A percentile compares a stretch with the other conserved stretches of the same genome.
Conservation (phyloP, 371 early-diverging fungal genomes). For the Mucor plumbeus region DNA sequence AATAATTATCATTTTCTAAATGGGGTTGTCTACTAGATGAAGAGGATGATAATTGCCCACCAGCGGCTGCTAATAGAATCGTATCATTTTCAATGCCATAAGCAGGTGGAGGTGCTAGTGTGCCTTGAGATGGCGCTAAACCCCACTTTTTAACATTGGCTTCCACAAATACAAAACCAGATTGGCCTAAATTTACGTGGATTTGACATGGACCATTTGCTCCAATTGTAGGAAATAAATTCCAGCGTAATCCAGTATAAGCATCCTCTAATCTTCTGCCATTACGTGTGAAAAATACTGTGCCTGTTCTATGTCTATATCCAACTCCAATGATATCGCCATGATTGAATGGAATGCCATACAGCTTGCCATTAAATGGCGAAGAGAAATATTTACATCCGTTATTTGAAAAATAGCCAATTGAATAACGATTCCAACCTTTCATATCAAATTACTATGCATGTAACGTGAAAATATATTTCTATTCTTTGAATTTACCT, state of each 20-base stretch:
- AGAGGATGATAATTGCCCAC: slow-evolving; percentile 4
- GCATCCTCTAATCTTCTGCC: slow-evolving; percentile 69
- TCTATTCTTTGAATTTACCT: slow-evolving; percentile 45
- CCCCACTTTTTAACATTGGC: slow-evolving; percentile 90
- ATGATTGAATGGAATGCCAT: slow-evolving; percentile 66
- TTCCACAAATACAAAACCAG: slow-evolving; percentile 75
- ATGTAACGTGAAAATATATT: background rate
- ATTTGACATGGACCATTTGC: slow-evolving; percentile 71
- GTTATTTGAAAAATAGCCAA: slow-evolving; percentile 72
- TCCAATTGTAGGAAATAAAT: slow-evolving; percentile 69
- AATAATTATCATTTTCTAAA: slow-evolving; percentile 9
- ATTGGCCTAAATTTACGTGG: slow-evolving; percentile 66
- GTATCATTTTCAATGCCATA: slow-evolving; percentile 64
- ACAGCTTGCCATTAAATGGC: slow-evolving; percentile 65
- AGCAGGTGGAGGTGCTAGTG: slow-evolving; percentile 71
- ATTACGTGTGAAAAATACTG: slow-evolving; percentile 80
- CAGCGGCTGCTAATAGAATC: slow-evolving; percentile 49
- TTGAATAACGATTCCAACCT: slow-evolving; percentile 78
- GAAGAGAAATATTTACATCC: slow-evolving; percentile 69
- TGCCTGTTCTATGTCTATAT: slow-evolving; percentile 75
- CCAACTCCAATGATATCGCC: slow-evolving; percentile 84
- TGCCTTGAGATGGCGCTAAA: slow-evolving; percentile 74
- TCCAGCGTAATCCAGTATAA: slow-evolving; percentile 58
- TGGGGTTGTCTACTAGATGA: background rate
- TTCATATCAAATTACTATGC: slow-evolving; percentile 44